Evolutionary conservation across 305 asterid genomes (phyloP).

Genomic region (Fraxinus latifolia): DNA sequence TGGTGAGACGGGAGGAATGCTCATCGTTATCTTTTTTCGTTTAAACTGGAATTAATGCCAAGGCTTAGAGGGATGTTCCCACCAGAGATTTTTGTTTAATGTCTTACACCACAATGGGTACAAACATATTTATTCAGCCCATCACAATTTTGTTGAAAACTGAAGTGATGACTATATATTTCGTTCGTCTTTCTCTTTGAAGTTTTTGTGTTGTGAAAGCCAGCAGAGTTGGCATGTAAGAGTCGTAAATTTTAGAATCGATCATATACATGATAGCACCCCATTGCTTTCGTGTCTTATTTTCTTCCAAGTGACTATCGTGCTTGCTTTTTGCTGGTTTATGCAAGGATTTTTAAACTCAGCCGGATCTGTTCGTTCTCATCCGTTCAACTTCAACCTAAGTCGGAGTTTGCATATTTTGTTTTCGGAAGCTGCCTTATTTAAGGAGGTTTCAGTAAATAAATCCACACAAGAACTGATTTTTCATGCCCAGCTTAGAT

Average conservation of each 20-base stretch:
- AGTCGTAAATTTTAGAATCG: neutral
- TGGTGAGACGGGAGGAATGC: neutral
- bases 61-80: constrained; percentile 26
- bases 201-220: neutral
- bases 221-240: neutral
- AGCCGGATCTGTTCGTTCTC: neutral
- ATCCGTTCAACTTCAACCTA: neutral
- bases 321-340: neutral
- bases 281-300: neutral
- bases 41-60: neutral
- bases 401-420: neutral
- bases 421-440: neutral
- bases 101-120: constrained; percentile 91
- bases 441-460: neutral
- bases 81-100: constrained; percentile 83
- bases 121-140: constrained; percentile 46
- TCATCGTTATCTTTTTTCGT: neutral
- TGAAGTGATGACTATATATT: constrained; percentile 15
- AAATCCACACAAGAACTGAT: neutral
- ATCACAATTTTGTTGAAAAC: constrained; percentile 43
- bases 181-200: neutral
- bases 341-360: neutral
- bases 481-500: neutral
- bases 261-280: neutral
- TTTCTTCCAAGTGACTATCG: neutral